Conservation (phyloP, 2,329 filamentous ascomycete species). For the Paraphoma sp. region DNA sequence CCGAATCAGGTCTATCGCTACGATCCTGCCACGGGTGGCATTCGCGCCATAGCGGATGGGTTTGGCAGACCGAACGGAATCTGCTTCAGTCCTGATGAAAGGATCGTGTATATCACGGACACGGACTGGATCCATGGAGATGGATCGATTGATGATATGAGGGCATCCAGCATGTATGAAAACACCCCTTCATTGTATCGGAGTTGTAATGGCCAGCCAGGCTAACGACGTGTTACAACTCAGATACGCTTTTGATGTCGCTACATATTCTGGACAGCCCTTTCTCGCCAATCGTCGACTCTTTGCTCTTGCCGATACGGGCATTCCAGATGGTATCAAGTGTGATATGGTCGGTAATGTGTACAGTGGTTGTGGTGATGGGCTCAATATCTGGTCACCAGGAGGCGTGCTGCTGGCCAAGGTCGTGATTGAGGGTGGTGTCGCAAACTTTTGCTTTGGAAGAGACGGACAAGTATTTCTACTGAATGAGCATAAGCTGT, state of each 20-base stretch:
- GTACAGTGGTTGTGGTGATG: conserved; percentile 57
- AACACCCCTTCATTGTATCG: too few species aligned
- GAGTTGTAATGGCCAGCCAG: too few species aligned
- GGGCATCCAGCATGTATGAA: conserved; percentile 18
- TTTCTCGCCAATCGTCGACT: conserved; percentile 26
- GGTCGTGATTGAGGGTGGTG: conserved; percentile 41
- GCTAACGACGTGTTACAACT: not conserved
- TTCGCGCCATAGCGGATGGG: conserved; percentile 48
- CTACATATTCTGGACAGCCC: conserved; percentile 7
- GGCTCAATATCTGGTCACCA: conserved; percentile 57
- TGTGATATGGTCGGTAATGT: conserved; percentile 56
- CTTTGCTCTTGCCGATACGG: conserved; percentile 28
- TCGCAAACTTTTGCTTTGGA: conserved; percentile 59
- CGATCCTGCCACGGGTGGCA: conserved; percentile 42
- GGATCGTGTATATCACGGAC: conserved; percentile 52
- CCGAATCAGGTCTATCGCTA: conserved; percentile 48
- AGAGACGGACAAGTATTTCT: conserved; percentile 55
- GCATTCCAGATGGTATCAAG: conserved; percentile 32
- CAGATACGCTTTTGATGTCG: conserved; percentile 31
- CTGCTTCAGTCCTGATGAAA: conserved; percentile 49
- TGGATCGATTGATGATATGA: conserved; percentile 14
- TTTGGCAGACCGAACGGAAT: conserved; percentile 53
- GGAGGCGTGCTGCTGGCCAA: conserved; percentile 54
- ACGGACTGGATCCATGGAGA: conserved; percentile 37
- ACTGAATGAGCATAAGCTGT: conserved; percentile 50